These are phyloP conservation scores for Suhomyces vadensis DNA, from an alignment of 805 yeast genomes.

Conservation along the genomic window DNA sequence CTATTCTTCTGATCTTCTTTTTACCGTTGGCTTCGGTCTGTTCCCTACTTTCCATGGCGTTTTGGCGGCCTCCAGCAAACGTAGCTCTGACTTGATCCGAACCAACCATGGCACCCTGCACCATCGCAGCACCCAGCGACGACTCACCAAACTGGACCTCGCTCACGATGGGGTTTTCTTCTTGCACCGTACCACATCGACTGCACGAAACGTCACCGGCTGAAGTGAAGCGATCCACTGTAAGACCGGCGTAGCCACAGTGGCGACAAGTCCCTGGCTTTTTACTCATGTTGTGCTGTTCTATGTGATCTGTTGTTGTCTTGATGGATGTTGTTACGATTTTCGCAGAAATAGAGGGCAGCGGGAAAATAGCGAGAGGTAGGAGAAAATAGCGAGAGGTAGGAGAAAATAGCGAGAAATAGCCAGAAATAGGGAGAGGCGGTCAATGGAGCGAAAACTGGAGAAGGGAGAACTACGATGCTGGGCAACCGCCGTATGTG, in stretches of 20 bases:
- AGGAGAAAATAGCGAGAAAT: no score
- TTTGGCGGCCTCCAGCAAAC: conserved; percentile 60
- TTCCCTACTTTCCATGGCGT: conserved; percentile 80
- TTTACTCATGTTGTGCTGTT: conserved; percentile 2
- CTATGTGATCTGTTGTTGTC: no score
- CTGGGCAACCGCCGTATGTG: no score
- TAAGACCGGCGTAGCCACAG: conserved; percentile 27
- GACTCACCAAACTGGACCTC: conserved; percentile 95
- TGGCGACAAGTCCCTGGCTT: conserved; percentile 18
- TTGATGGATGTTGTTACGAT: no score
- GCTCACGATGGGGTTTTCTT: conserved; percentile 91
- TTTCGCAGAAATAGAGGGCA: no score
- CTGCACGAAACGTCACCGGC: conserved; percentile 80
- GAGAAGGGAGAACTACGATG: no score
- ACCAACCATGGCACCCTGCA: conserved; percentile 91
- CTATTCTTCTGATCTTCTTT: conserved; percentile 74
- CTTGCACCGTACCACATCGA: conserved; percentile 82
- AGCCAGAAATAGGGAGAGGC: no score
- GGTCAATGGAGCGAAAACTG: no score
- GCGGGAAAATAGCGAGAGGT: no score
- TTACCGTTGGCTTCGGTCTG: conserved; percentile 86
- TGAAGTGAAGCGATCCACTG: conserved; percentile 25
- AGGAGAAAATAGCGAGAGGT: no score
- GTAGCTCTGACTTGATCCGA: conserved; percentile 80
- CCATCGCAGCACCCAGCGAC: conserved; percentile 90